phyloP scores from a whole-genome alignment of 768 basidiomycete species.

The Hygrophoropsis aurantiaca region DNA sequence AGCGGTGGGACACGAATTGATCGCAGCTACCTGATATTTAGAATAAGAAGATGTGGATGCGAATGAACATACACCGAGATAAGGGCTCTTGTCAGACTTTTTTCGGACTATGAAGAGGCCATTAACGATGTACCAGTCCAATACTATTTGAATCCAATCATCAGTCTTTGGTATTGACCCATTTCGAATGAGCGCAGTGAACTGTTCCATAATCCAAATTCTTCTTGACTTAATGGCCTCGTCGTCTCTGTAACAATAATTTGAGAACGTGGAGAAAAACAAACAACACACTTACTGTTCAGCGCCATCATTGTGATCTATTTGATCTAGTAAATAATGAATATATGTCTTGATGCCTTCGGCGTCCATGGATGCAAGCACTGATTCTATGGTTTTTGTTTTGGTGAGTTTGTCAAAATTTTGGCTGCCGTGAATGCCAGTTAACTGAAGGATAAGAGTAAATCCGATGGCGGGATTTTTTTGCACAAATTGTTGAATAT shows the following conservation, averaged over 20 bases:
- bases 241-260: constrained; percentile 38
- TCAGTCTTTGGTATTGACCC: constrained; percentile 78
- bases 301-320: constrained; percentile 46
- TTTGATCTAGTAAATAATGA: constrained; percentile 62
- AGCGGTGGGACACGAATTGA: constrained; percentile 63
- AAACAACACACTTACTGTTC: constrained; percentile 37
- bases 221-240: constrained; percentile 55
- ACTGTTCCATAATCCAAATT: constrained; percentile 85
- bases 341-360: constrained; percentile 80
- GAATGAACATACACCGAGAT: constrained; percentile 52
- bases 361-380: constrained; percentile 70
- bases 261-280: constrained; percentile 1
- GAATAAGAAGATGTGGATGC: constrained; percentile 1
- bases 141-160: constrained; percentile 67
- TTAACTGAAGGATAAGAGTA: constrained; percentile 80
- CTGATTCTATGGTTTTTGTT: constrained; percentile 88
- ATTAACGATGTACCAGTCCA: constrained; percentile 82
- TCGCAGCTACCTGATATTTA: constrained; percentile 49
- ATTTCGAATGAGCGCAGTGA: constrained; percentile 75
- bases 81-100: constrained; percentile 63
- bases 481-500: constrained; percentile 74
- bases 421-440: constrained; percentile 77
- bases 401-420: constrained; percentile 92
- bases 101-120: constrained; percentile 80
- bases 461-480: constrained; percentile 80